phyloP scores from a whole-genome alignment of 441 rosid species.

The Populus tomentosa region DNA sequence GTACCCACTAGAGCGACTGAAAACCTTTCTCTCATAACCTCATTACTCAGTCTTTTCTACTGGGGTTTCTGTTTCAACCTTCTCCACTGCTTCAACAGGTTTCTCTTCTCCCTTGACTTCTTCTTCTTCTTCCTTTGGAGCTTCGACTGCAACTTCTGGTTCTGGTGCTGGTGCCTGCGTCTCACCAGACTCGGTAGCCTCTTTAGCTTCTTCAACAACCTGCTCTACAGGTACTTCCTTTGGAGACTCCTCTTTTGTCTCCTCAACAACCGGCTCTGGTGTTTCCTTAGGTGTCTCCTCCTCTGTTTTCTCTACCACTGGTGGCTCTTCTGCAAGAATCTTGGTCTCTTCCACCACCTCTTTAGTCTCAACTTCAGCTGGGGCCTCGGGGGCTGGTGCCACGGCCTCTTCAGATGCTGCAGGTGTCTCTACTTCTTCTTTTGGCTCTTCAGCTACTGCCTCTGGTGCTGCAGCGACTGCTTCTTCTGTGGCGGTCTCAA shows the following conservation, averaged over 20 bases:
- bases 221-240: slow-evolving; percentile 17
- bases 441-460: neutral
- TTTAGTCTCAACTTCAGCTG: slow-evolving; percentile 25
- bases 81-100: slow-evolving; percentile 16
- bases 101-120: slow-evolving; percentile 26
- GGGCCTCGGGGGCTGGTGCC: slow-evolving; percentile 12
- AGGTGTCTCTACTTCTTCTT: slow-evolving; percentile 4
- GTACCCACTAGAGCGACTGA: neutral
- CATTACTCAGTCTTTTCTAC: slow-evolving; percentile 29
- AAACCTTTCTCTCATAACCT: neutral
- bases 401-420: slow-evolving; percentile 21
- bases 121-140: slow-evolving; percentile 24
- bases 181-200: neutral
- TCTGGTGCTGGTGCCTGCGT: slow-evolving; percentile 16
- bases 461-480: slow-evolving; percentile 11
- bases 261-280: slow-evolving; percentile 16
- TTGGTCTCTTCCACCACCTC: slow-evolving; percentile 25
- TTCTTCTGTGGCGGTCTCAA: slow-evolving; percentile 25
- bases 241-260: slow-evolving; percentile 15
- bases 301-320: slow-evolving; percentile 20
- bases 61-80: slow-evolving; percentile 21
- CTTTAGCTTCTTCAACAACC: slow-evolving; percentile 4
- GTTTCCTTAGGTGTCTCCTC: slow-evolving; percentile 26
- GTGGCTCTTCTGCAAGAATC: slow-evolving; percentile 25
- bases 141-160: slow-evolving; percentile 16